A percentile compares a stretch with the other conserved stretches of the same genome.
phyloP scores from a whole-genome alignment of 345 rosid species.

The Eucalyptus cloeziana region DNA sequence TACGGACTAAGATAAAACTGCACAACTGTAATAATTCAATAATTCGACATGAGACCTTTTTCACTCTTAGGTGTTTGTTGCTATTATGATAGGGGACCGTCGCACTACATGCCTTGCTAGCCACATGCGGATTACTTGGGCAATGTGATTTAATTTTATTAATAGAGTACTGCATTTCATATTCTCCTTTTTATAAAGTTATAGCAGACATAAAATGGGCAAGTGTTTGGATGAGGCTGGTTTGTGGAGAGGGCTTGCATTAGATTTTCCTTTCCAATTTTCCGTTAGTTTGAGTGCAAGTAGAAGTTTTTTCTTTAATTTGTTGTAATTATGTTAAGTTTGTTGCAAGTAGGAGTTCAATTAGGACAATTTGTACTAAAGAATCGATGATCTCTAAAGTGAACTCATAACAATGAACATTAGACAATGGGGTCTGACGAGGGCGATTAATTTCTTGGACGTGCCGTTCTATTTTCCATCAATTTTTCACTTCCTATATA shows the following conservation, averaged over 20 bases:
- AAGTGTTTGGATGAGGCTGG: no score
- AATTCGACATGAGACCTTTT: background rate
- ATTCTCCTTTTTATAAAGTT: no score
- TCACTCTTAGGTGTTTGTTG: background rate
- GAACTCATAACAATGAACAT: background rate
- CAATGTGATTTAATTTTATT: background rate
- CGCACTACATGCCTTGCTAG: background rate
- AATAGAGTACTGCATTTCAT: no score
- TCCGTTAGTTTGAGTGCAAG: background rate
- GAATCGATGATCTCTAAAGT: background rate
- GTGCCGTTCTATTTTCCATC: no score
- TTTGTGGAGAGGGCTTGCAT: background rate
- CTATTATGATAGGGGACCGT: background rate
- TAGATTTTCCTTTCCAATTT: background rate
- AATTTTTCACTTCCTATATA: no score
- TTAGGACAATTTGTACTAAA: no score
- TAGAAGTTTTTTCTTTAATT: background rate
- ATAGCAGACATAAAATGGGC: background rate
- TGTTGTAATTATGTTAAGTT: no score
- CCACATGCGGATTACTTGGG: background rate
- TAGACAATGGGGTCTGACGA: background rate
- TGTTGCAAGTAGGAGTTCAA: background rate
- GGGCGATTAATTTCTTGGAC: no score
- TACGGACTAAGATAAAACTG: no score
- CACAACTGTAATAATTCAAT: no score